Percentiles rank a stretch among this genome's conserved stretches.
Conservation (phyloP, 2,329 filamentous ascomycete genomes). For the Colletotrichum chlorophyti region DNA sequence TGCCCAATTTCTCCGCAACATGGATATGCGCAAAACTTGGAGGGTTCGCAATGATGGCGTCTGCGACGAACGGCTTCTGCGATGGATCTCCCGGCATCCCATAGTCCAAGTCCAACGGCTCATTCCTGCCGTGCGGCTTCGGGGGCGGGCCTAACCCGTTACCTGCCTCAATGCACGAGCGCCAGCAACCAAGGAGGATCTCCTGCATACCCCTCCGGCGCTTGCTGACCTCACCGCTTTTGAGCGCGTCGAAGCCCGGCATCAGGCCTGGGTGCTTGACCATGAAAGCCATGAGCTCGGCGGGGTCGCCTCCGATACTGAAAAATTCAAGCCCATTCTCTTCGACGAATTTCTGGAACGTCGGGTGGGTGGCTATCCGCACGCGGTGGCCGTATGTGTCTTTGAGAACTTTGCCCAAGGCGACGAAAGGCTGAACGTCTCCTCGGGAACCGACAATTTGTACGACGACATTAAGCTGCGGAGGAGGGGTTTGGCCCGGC, state of each 20-base stretch:
- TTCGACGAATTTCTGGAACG: slow-evolving; percentile 72
- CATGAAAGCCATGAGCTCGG: slow-evolving; percentile 87
- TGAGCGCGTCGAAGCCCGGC: slow-evolving; percentile 79
- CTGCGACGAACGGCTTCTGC: slow-evolving; percentile 77
- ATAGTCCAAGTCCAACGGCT: slow-evolving; percentile 56
- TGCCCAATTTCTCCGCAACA: slow-evolving; percentile 75
- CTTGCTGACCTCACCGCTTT: slow-evolving; percentile 78
- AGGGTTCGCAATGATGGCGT: slow-evolving; percentile 81
- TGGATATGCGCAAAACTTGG: slow-evolving; percentile 81
- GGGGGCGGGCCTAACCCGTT: slow-evolving; percentile 64
- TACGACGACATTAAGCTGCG: slow-evolving; percentile 72
- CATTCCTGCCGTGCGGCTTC: slow-evolving; percentile 52
- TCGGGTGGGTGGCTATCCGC: slow-evolving; percentile 74
- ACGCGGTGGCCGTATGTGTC: slow-evolving; percentile 74
- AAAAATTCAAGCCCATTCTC: slow-evolving; percentile 79
- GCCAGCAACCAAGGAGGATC: slow-evolving; percentile 86
- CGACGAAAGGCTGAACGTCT: slow-evolving; percentile 79
- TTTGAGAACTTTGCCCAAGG: slow-evolving; percentile 70
- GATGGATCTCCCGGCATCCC: slow-evolving; percentile 47
- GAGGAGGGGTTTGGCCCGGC: slow-evolving; percentile 62
- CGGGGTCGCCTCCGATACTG: slow-evolving; percentile 77
- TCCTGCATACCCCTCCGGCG: slow-evolving; percentile 77
- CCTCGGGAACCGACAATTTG: slow-evolving; percentile 78
- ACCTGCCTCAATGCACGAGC: slow-evolving; percentile 81
- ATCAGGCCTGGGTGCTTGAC: slow-evolving; percentile 87